Percentiles rank a stretch among this genome's conserved stretches.
Evolutionary conservation across 108 stramenopile genomes (phyloP).

Genomic region (Chaetoceros muelleri): DNA sequence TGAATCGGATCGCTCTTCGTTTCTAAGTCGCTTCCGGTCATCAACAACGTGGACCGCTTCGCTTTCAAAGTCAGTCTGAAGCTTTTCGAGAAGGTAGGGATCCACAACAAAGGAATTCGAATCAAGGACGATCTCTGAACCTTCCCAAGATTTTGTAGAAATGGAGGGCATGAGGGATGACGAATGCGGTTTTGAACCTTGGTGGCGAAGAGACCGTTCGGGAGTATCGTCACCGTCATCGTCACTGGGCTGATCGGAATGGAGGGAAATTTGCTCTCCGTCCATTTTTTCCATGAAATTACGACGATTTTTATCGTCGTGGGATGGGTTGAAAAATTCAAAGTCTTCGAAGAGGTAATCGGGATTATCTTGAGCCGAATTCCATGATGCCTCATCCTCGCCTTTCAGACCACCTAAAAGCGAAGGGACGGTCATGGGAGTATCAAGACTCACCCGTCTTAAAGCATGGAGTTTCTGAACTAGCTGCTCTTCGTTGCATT

Average conservation of each 20-base stretch:
- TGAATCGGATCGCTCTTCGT: neutral
- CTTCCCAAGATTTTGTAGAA: neutral
- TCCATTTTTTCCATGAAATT: neutral
- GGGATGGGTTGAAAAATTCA: neutral
- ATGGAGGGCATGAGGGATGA: neutral
- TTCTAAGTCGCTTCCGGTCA: neutral
- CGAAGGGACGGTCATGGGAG: neutral
- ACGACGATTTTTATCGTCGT: neutral
- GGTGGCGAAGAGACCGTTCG: neutral
- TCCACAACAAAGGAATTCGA: neutral
- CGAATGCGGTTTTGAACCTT: neutral
- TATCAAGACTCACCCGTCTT: neutral
- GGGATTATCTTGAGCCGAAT: neutral
- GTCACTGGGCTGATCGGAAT: neutral
- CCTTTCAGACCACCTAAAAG: neutral
- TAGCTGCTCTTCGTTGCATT: neutral
- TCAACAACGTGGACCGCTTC: neutral
- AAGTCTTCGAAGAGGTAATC: neutral
- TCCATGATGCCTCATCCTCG: neutral
- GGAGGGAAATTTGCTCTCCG: neutral
- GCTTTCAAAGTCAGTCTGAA: neutral
- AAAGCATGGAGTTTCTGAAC: neutral
- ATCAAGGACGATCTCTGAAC: neutral
- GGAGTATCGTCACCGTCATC: neutral
- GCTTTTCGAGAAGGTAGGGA: neutral